phyloP scores from a whole-genome alignment of 805 yeast genomes.

The Ogataea degrootiae region DNA sequence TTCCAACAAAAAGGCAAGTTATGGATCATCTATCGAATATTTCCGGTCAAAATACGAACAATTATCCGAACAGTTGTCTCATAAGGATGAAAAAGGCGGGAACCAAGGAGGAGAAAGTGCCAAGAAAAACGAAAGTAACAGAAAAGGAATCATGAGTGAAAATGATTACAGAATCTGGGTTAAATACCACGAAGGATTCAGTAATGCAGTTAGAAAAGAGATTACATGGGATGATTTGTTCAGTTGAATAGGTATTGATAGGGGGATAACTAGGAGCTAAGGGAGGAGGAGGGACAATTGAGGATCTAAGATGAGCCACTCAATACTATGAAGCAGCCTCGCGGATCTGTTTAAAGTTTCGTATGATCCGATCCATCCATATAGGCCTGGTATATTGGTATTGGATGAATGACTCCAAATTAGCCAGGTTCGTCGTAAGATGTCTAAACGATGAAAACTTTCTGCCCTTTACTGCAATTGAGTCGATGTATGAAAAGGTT shows the following conservation, averaged over 20 bases:
- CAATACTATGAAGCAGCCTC: no score
- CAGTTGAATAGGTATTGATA: background rate
- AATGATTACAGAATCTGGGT: conserved; percentile 61
- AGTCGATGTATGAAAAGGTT: no score
- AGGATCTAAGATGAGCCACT: no score
- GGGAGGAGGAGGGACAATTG: no score
- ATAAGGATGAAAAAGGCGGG: conserved; percentile 5
- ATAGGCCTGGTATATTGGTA: no score
- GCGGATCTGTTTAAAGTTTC: no score
- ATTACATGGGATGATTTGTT: conserved; percentile 74
- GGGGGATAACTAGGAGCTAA: no score
- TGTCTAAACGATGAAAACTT: no score
- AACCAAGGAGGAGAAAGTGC: background rate
- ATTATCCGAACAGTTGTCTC: conserved; percentile 11
- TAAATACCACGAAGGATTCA: conserved; percentile 87
- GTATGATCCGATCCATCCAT: no score
- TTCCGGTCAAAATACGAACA: conserved; percentile 39
- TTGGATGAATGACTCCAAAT: no score
- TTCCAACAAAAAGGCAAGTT: conserved; percentile 6
- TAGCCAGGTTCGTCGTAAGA: no score
- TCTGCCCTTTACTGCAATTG: no score
- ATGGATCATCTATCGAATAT: conserved; percentile 29
- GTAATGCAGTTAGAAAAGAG: conserved; percentile 84
- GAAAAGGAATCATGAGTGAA: conserved; percentile 14
- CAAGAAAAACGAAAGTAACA: background rate